Base-by-base conservation (phyloP, 2,329 filamentous ascomycete species). In the Kalmusia sp. region DNA sequence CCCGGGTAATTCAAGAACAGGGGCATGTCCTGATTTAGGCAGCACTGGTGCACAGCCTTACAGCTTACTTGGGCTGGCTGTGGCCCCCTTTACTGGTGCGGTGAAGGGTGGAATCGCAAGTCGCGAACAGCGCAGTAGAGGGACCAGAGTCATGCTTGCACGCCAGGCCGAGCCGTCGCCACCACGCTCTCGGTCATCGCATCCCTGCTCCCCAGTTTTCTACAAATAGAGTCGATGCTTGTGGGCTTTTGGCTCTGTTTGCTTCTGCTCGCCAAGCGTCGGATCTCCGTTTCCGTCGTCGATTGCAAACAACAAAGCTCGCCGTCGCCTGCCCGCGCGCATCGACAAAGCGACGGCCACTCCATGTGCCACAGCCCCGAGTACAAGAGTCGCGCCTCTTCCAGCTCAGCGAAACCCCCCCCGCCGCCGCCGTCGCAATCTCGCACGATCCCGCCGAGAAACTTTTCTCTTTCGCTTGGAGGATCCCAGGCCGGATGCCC, bases 211-310 rank as follows among this genome's bases (percentile, higher is more conserved):
- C 28, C 40, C 27, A 33, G 27, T 34, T n/a, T 15, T 22, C 41
- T 34, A 45, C 41, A 45, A 45, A 34, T 45, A 45, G 41, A n/a
- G n/a, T n/a, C n/a, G n/a, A n/a, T n/a, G n/a, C 41, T n/a, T 30
- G 12, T 34, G 17, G 37, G 9, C 19, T 34, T 27, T 6, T 12
- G 27, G 27, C 24, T 8, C 31, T 27, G 39, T 15, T 15, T 34
- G 19, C 15, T 33, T 45, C 17, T 45, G n/a, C 28, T 30, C 19
- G 28, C 41, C 28, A 45, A 45, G 41, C 17, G 9, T 24, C 19
- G 19, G n/a, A 15, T 17, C 15, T 30, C 2, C 17, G 40, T 33
- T 24, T n/a, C 15, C 37, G 21, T 41, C 24, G 9, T 37, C 37
- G 25, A 4, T 17, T 19, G 34, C 34, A 37, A 14, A 6, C 17